Evolutionary conservation across 116 monocot genomes (phyloP).

Genomic region (Papilionanthe hybrid): DNA sequence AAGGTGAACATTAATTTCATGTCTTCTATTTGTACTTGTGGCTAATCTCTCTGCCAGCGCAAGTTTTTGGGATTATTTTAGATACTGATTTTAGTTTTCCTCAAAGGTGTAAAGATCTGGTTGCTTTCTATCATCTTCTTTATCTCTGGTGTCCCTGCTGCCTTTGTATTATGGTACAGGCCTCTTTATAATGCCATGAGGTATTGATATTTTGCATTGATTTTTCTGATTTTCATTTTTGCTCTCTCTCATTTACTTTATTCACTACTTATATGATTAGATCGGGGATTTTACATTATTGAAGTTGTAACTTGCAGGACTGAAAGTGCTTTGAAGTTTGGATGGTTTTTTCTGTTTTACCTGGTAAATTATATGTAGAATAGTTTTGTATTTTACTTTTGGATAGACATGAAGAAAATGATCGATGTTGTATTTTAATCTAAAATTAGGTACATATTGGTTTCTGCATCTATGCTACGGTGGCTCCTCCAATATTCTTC

Average conservation of each 20-base stretch:
- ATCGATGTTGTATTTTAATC: slow-evolving; percentile 1
- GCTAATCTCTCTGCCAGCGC: neutral
- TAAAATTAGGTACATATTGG: slow-evolving; percentile 70
- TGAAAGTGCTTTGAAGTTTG: slow-evolving; percentile 93
- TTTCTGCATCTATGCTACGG: slow-evolving; percentile 79
- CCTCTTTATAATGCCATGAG: slow-evolving; percentile 69
- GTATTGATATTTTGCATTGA: slow-evolving; percentile 12
- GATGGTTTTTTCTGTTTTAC: slow-evolving; percentile 95
- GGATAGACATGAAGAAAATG: slow-evolving; percentile 2
- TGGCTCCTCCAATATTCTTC: slow-evolving; percentile 94
- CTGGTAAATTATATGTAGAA: slow-evolving; percentile 34
- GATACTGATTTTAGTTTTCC: slow-evolving; percentile 11
- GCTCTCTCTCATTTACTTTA: neutral
- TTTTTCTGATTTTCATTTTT: neutral
- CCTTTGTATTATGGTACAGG: slow-evolving; percentile 56
- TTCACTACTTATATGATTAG: neutral
- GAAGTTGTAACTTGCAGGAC: slow-evolving; percentile 49
- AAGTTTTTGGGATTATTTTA: neutral
- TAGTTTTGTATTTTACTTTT: neutral
- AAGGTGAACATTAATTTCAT: slow-evolving; percentile 32
- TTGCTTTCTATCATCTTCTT: slow-evolving; percentile 71
- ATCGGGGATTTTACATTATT: neutral
- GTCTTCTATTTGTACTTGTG: neutral
- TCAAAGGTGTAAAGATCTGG: slow-evolving; percentile 69
- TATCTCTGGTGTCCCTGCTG: slow-evolving; percentile 62